Percentiles rank a stretch among this genome's conserved stretches.
phyloP scores from a whole-genome alignment of 2,329 filamentous ascomycete genomes.

The Arthrocladium fulminans region DNA sequence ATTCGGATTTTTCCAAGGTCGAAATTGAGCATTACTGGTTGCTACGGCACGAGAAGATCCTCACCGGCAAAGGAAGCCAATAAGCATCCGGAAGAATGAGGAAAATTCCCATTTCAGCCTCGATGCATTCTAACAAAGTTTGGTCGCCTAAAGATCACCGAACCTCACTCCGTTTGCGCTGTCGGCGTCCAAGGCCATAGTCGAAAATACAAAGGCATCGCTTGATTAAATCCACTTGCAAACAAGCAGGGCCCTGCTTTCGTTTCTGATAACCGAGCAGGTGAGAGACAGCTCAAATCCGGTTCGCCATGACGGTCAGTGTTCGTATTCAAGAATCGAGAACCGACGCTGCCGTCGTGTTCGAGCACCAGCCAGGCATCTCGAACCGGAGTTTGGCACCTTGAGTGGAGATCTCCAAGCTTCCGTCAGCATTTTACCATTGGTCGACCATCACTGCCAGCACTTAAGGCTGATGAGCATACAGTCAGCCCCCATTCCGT shows the following conservation, averaged over 20 bases:
- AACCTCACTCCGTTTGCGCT: no score
- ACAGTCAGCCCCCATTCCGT: background rate
- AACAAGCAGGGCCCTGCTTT: background rate
- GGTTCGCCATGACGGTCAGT: background rate
- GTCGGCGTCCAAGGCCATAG: no score
- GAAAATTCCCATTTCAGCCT: no score
- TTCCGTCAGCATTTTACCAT: background rate
- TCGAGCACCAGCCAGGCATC: background rate
- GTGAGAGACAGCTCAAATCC: background rate
- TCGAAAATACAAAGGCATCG: no score
- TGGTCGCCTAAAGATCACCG: no score
- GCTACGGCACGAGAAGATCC: no score
- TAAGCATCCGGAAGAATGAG: no score
- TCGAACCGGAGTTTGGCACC: background rate
- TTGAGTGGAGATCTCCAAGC: background rate
- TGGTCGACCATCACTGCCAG: background rate
- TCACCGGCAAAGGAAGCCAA: no score
- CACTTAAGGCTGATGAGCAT: background rate
- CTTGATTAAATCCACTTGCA: background rate
- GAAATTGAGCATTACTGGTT: no score
- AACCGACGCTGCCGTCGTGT: background rate
- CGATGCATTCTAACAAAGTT: no score
- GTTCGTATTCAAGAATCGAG: constrained; percentile 5
- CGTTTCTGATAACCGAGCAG: constrained; percentile 1
- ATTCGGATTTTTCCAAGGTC: no score